Evolutionary conservation across 2,329 filamentous ascomycete genomes (phyloP), one percentile per base, ranked within the genome.

Genomic region (Arthroderma sp.): DNA sequence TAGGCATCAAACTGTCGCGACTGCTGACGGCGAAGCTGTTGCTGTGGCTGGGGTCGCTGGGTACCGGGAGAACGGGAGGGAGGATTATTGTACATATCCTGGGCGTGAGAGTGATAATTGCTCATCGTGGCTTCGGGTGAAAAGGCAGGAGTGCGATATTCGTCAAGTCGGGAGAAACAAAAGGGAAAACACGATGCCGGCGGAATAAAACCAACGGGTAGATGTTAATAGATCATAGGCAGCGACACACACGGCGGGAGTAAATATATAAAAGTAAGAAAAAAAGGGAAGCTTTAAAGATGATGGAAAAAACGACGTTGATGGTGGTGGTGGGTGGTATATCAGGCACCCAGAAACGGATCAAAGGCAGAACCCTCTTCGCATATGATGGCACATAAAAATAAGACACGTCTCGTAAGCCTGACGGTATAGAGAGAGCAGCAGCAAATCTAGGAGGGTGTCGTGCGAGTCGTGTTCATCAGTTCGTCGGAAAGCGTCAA

Each of bases 1-100:
- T 83, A 81, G 49, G 73, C 72, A 53, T 94, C 86, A 60, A 88
- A 85, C 53, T 83, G 83, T 55, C 85, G 77, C 54, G 86, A 88
- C 37, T 78, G 70, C 60, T 83, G 80, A 53, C 83, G 78, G 57
- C 82, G 78, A 47, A 83, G 68, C 47, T 73, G 71, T 70, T 81
- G 70, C 59, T 70, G 71, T 56, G 75, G 74, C 54, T 75, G 77
- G 45, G 62, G 65, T 49, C 83, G 83, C 60, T 83, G 79, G 30
- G 81, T 79, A 58, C 77, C 80, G 34, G 85, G 85, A 51, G 82
- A 85, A 58, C 84, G 81, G 61, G 80, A 81, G 9, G 32, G 28
- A 50, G 74, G 64, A 47, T 74, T 65, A 54, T 85, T 81, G 69
- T 85, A 87, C 73, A 67, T 65, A 44, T 64, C 62, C 48, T 59